Conservation (phyloP, 805 yeast species). For the Barnettozyma salicaria region DNA sequence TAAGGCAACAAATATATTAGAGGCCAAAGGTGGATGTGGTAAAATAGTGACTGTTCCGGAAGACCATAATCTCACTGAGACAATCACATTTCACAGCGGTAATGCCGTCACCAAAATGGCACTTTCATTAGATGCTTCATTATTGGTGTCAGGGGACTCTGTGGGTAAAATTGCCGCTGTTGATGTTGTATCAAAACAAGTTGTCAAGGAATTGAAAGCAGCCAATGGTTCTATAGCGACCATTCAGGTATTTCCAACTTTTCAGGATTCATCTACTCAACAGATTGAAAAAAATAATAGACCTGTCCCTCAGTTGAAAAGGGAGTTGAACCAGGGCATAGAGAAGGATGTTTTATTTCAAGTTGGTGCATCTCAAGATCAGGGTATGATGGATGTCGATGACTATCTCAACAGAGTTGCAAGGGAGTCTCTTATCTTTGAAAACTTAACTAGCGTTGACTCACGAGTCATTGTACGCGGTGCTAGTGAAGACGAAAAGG, state of each 20-base stretch:
- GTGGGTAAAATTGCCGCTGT: conserved; percentile 60
- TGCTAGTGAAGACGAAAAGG: conserved; percentile 20
- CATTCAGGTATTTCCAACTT: conserved; percentile 15
- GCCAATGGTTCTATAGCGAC: conserved; percentile 17
- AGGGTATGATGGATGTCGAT: conserved; percentile 36
- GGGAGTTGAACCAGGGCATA: conserved; percentile 44
- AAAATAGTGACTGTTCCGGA: conserved; percentile 30
- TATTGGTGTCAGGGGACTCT: conserved; percentile 65
- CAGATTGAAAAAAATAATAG: conserved; percentile 21
- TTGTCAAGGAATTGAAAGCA: conserved; percentile 47
- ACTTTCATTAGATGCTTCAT: conserved; percentile 70
- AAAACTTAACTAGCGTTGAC: conserved; percentile 34
- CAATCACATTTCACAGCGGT: conserved; percentile 48
- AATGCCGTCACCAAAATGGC: conserved; percentile 44
- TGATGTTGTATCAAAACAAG: conserved; percentile 68
- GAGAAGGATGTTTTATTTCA: conserved; percentile 40
- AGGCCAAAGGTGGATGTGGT: conserved; percentile 27
- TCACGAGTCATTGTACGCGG: conserved; percentile 31
- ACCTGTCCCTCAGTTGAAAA: conserved; percentile 58
- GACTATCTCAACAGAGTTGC: conserved; percentile 43
- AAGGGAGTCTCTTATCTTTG: conserved; percentile 47
- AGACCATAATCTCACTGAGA: conserved; percentile 42
- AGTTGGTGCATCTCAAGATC: conserved; percentile 22
- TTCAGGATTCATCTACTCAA: conserved; percentile 7
- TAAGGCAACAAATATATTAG: conserved; percentile 23